Percentiles rank a stretch among this genome's conserved stretches.
phyloP scores from a whole-genome alignment of 192 early-diverging fungal species.

The Spizellomyces punctatus region DNA sequence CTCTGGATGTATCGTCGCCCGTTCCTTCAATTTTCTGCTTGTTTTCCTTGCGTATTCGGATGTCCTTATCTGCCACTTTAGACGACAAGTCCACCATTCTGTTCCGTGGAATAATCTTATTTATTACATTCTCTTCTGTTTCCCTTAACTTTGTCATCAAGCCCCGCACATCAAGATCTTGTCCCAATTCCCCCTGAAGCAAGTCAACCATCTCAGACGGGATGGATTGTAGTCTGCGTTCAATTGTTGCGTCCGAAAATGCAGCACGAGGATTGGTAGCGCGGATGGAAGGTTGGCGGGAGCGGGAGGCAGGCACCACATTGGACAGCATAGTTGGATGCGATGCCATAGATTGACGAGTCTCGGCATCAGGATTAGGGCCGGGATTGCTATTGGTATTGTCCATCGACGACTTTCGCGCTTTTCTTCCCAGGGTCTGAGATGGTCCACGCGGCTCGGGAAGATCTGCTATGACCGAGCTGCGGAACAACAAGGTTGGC shows the following conservation, averaged over 20 bases:
- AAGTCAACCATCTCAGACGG: conserved; percentile 8
- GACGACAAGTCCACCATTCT: not conserved
- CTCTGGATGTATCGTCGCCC: too few species aligned
- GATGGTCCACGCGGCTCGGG: too few species aligned
- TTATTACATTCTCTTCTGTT: conserved; percentile 11
- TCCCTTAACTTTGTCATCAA: conserved; percentile 4
- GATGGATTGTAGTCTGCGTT: not conserved
- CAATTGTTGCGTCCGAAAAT: not conserved
- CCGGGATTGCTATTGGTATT: too few species aligned
- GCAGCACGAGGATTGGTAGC: not conserved
- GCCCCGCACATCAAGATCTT: conserved; percentile 9
- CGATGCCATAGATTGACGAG: too few species aligned
- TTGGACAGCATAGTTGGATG: too few species aligned
- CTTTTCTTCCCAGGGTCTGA: too few species aligned
- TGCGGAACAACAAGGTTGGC: too few species aligned
- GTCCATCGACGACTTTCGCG: too few species aligned
- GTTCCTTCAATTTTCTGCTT: not conserved
- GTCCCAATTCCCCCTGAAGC: not conserved
- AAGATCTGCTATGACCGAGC: too few species aligned
- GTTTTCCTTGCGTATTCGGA: not conserved
- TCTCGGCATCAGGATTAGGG: too few species aligned
- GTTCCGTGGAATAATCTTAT: not conserved
- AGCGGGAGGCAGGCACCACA: too few species aligned
- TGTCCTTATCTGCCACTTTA: not conserved
- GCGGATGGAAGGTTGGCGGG: not conserved